These are phyloP conservation scores for Colletotrichum gloeosporioides DNA, from an alignment of 2,329 filamentous ascomycete species.

Conservation along the genomic window DNA sequence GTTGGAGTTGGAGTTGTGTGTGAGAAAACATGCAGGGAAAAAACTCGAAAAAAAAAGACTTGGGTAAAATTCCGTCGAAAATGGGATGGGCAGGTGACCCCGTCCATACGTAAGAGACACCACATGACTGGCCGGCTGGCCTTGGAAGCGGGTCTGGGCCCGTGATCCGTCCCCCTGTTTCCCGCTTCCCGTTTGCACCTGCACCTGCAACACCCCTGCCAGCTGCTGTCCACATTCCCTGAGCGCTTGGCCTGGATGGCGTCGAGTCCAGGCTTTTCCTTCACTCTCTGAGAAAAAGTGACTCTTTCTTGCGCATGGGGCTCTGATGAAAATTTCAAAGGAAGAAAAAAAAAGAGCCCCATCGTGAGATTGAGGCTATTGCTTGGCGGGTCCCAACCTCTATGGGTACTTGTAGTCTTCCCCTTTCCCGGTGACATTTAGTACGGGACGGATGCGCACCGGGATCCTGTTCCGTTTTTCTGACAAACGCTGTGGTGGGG, in stretches of 20 bases:
- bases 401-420: background rate
- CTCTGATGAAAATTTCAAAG: background rate
- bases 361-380: background rate
- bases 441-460: background rate
- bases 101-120: conserved; percentile 16
- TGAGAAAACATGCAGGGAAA: background rate
- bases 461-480: background rate
- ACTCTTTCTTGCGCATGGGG: background rate
- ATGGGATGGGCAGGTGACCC: conserved; percentile 1
- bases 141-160: conserved; percentile 12
- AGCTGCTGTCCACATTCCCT: background rate
- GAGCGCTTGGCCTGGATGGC: background rate
- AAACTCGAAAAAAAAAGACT: background rate
- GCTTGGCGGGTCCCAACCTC: background rate
- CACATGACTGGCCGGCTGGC: background rate
- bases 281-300: background rate
- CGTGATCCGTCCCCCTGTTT: background rate
- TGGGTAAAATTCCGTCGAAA: background rate
- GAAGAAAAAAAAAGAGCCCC: background rate
- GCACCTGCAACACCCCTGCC: background rate
- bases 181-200: background rate
- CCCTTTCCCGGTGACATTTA: background rate
- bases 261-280: background rate
- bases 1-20: background rate
- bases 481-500: background rate